Conservation (phyloP, 257 asterid genomes). For the Ballota nigra region DNA sequence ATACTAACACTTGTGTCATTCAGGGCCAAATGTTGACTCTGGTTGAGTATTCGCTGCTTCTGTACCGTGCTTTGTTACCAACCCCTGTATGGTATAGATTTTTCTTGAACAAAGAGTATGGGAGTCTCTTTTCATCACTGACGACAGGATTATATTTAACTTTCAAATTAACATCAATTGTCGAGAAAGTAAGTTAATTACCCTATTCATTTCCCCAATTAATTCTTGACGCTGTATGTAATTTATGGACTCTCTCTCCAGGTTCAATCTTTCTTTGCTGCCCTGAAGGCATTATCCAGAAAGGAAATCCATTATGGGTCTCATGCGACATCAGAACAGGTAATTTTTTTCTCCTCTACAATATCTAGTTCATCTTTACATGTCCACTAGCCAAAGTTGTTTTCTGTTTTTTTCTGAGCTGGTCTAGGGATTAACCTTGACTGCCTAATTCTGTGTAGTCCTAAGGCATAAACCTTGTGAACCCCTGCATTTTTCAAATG, state of each 20-base stretch:
- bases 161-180: slow-evolving; percentile 81
- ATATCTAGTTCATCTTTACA: neutral
- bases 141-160: slow-evolving; percentile 85
- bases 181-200: slow-evolving; percentile 64
- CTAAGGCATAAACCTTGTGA: neutral
- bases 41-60: slow-evolving; percentile 76
- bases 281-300: slow-evolving; percentile 68
- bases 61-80: slow-evolving; percentile 89
- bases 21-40: slow-evolving; percentile 93
- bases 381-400: neutral
- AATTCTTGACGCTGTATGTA: neutral
- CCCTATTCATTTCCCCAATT: slow-evolving; percentile 14
- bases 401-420: neutral
- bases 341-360: slow-evolving; percentile 18
- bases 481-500: neutral
- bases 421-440: neutral
- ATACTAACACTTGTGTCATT: slow-evolving; percentile 24
- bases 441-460: neutral
- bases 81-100: slow-evolving; percentile 95
- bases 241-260: slow-evolving; percentile 33
- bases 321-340: slow-evolving; percentile 85
- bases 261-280: slow-evolving; percentile 66
- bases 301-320: slow-evolving; percentile 76
- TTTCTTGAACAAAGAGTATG: slow-evolving; percentile 88
- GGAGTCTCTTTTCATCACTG: slow-evolving; percentile 84